Percentiles rank a stretch among this genome's conserved stretches.
Evolutionary conservation across 495 filamentous ascomycete species (phyloP).

Genomic region (Talaromyces proteolyticus): DNA sequence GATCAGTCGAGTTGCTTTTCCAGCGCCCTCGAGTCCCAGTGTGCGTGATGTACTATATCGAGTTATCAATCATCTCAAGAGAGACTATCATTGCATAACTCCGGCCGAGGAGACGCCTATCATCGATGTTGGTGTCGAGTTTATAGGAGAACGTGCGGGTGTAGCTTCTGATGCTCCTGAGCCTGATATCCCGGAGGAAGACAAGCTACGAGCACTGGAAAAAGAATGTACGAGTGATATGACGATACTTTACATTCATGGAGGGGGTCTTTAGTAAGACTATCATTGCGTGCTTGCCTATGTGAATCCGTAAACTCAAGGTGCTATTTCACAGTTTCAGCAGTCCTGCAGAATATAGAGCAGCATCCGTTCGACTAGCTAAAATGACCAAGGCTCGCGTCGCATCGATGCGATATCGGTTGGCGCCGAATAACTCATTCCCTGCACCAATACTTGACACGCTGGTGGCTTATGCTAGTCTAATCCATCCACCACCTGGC

Average conservation of each 20-base stretch:
- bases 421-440: conserved; percentile 63
- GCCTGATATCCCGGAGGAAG: not conserved
- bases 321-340: conserved; percentile 3
- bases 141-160: not conserved
- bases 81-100: not conserved
- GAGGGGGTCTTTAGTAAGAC: conserved; percentile 11
- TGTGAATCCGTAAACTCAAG: too few species aligned
- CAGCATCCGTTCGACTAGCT: conserved; percentile 14
- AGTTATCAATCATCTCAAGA: conserved; percentile 2
- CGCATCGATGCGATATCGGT: conserved; percentile 60
- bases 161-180: conserved; percentile 1
- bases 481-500: conserved; percentile 57
- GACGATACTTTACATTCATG: conserved; percentile 14
- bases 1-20: not conserved
- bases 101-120: conserved; percentile 2
- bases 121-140: conserved; percentile 3
- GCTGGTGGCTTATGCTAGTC: conserved; percentile 56
- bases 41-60: conserved; percentile 3
- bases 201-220: conserved; percentile 4
- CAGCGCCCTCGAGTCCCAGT: not conserved
- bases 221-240: conserved; percentile 7
- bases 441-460: conserved; percentile 62
- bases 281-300: not conserved
- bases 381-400: conserved; percentile 28
- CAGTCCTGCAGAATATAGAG: conserved; percentile 11